These are phyloP conservation scores for Fraxinus platypoda DNA, from an alignment of 305 asterid species.

Conservation along the genomic window DNA sequence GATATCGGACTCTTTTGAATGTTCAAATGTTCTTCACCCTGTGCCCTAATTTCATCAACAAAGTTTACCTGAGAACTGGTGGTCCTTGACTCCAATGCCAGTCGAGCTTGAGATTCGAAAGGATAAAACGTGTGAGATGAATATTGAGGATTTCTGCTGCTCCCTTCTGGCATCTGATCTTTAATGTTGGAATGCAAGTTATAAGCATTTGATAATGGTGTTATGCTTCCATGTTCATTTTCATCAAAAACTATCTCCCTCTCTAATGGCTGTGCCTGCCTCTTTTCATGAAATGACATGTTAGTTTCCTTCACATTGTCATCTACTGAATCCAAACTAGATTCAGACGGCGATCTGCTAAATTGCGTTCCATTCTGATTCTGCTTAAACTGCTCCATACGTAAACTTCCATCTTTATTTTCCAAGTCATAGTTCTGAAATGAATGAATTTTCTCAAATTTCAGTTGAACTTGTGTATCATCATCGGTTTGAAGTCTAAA, in stretches of 20 bases:
- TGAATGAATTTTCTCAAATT: conserved; percentile 32
- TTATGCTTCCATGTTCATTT: conserved; percentile 22
- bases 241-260: conserved; percentile 36
- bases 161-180: conserved; percentile 16
- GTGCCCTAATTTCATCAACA: conserved; percentile 5
- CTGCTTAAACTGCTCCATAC: conserved; percentile 14
- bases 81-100: conserved; percentile 18
- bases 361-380: conserved; percentile 6
- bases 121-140: conserved; percentile 13
- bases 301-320: conserved; percentile 18
- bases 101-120: conserved; percentile 17
- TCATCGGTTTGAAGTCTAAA: conserved; percentile 10
- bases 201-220: not conserved
- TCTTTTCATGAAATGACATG: conserved; percentile 18
- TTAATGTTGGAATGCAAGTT: not conserved
- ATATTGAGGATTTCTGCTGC: conserved; percentile 6
- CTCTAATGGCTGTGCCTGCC: conserved; percentile 11
- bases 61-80: not conserved
- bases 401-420: conserved; percentile 16
- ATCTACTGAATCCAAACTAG: conserved; percentile 51
- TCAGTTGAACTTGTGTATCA: not conserved
- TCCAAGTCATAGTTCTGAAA: conserved; percentile 23
- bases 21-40: conserved; percentile 32
- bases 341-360: conserved; percentile 39
- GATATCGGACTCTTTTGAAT: conserved; percentile 48